These are phyloP conservation scores for Dacryopinax primogenitus DNA, from an alignment of 768 basidiomycete species.

Conservation along the genomic window DNA sequence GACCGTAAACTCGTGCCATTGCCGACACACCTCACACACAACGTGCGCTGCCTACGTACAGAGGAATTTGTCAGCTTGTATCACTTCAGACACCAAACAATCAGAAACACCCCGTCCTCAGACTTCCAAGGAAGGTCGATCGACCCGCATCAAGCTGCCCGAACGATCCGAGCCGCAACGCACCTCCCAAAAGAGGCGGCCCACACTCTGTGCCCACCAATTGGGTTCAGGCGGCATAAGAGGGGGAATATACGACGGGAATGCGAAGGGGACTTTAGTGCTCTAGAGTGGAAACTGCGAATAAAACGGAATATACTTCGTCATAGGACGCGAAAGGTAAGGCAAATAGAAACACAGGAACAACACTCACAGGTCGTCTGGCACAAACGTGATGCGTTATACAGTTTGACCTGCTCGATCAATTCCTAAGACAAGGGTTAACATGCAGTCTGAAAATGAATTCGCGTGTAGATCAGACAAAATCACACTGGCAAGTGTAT, in stretches of 20 bases:
- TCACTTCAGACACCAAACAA: too few relatives aligned
- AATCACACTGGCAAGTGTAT: constrained; percentile 86
- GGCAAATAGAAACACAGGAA: constrained; percentile 3
- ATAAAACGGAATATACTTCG: constrained; percentile 44
- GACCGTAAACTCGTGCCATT: too few relatives aligned
- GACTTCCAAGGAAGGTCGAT: constrained; percentile 83
- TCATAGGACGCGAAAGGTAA: constrained; percentile 35
- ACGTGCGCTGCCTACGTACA: too few relatives aligned
- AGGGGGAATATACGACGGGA: constrained; percentile 62
- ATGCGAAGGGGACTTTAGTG: constrained; percentile 65
- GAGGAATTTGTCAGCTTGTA: too few relatives aligned
- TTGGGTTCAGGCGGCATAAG: constrained; percentile 49
- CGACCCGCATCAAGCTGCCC: constrained; percentile 59
- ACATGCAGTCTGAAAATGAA: constrained; percentile 11
- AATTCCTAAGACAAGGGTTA: background rate
- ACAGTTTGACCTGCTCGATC: background rate
- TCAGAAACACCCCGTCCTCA: constrained; percentile 33
- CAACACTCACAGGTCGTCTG: constrained; percentile 13
- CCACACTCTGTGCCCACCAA: constrained; percentile 43
- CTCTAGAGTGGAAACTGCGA: constrained; percentile 80
- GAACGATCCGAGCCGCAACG: constrained; percentile 57
- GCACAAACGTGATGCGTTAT: background rate
- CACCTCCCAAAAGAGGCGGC: constrained; percentile 43
- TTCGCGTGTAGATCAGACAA: constrained; percentile 44
- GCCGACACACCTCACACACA: too few relatives aligned